A percentile compares a stretch with the other conserved stretches of the same genome.
These are phyloP conservation scores for Linum usitatissimum DNA, from an alignment of 345 rosid species.

Conservation along the genomic window DNA sequence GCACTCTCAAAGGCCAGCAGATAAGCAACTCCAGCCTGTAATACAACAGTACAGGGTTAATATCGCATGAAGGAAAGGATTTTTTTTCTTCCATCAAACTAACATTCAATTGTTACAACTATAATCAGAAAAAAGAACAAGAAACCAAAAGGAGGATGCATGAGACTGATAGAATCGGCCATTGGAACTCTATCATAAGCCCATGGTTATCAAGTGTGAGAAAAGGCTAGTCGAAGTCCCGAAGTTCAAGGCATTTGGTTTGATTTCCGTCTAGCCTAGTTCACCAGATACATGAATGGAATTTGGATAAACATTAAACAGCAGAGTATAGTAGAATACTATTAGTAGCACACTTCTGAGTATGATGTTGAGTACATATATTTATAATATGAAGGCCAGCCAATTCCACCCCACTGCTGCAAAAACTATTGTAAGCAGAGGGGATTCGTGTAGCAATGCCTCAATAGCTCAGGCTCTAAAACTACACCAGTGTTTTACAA, in stretches of 20 bases:
- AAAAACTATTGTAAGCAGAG: no score
- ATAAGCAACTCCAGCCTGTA: slow-evolving; percentile 82
- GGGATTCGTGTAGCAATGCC: no score
- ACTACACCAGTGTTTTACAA: no score
- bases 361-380: no score
- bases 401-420: no score
- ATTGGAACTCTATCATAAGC: neutral
- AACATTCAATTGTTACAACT: neutral
- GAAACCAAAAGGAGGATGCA: neutral
- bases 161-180: neutral
- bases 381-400: no score
- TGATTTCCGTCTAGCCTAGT: neutral
- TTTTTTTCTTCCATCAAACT: neutral
- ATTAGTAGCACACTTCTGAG: no score
- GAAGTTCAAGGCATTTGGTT: neutral
- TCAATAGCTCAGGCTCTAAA: no score
- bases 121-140: no score
- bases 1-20: slow-evolving; percentile 85
- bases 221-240: neutral
- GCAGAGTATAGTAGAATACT: no score
- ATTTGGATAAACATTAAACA: neutral
- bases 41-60: neutral
- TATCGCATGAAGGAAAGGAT: neutral
- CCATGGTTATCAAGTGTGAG: neutral
- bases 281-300: neutral